Conservation (phyloP, 2,329 filamentous ascomycete species). For the Aspergillus tanneri region DNA sequence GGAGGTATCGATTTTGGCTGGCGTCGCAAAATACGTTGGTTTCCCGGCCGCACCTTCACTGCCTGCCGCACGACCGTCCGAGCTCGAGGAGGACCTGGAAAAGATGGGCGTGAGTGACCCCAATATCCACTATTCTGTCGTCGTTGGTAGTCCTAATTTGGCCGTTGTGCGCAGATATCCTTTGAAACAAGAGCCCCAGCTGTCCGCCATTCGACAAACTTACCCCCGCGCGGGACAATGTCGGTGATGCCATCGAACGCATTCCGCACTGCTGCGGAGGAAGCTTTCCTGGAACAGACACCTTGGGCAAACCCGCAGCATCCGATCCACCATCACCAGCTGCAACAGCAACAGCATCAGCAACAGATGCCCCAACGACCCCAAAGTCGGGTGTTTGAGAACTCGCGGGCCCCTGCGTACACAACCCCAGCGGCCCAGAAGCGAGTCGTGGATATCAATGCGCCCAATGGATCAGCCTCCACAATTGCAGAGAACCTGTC, state of each 20-base stretch:
- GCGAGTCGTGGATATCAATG: conserved; percentile 43
- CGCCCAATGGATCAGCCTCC: conserved; percentile 47
- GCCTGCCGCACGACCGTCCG: conserved; percentile 65
- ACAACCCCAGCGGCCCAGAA: conserved; percentile 47
- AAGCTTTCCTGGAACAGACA: conserved; percentile 84
- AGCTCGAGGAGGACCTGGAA: conserved; percentile 83
- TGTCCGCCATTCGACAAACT: conserved; percentile 27
- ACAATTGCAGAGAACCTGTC: conserved; percentile 44
- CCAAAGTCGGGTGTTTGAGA: conserved; percentile 34
- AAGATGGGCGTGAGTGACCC: conserved; percentile 74
- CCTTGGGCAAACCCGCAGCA: conserved; percentile 91
- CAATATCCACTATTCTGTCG: neutral
- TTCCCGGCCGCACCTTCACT: conserved; percentile 94
- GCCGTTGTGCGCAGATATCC: conserved; percentile 25
- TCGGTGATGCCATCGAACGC: conserved; percentile 36
- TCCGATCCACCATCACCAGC: conserved; percentile 60
- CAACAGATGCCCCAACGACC: conserved; percentile 38
- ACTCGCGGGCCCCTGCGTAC: conserved; percentile 36
- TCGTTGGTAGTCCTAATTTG: neutral
- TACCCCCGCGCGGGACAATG: conserved; percentile 32
- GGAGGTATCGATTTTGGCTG: conserved; percentile 87
- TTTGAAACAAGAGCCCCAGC: conserved; percentile 28
- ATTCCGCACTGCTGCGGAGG: conserved; percentile 61
- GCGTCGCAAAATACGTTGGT: conserved; percentile 89
- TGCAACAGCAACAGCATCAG: neutral